Base-by-base conservation (phyloP, 768 basidiomycete genomes). In the Mycena pura region DNA sequence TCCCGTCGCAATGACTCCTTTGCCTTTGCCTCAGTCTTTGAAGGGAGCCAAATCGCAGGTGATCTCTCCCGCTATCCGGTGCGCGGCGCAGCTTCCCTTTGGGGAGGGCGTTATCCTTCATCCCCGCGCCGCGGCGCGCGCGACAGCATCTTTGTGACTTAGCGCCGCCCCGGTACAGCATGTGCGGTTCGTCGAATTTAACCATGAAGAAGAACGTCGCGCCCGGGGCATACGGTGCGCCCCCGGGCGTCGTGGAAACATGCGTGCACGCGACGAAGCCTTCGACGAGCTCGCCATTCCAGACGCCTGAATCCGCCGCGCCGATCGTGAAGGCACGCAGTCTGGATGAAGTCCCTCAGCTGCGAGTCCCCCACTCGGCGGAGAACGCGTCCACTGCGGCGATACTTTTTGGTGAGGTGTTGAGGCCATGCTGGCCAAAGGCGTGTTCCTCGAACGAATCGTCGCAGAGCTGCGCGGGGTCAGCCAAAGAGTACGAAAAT, bases 391-490 rank as follows among this genome's bases (percentile, higher is more conserved):
- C 86, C 22, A 99, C 88, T 22, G 78, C 73, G 7, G 76, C 72
- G 74, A 99, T 95, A 2, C 75, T 78, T 52, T 82, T 82, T 5
- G 85, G 77, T 62, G 85, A 86, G 50, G 81, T 76, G 70, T 99
- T 98, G 47, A 99, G 78, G 2, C 96, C 96, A 76, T 99, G 97
- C 0, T 95, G 96, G 0, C 86, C 79, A 0, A 99, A 83, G 54
- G 98, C 96, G 69, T 99, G 97, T 71, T 99, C 96, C 69, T 99
- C 96, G 73, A 99, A 99, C 0, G 84, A 85, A 74, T 99, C 97
- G 69, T 99, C 97, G 72, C 97, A 99, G 6, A 99, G 88, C 96
- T 98, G 67, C 0, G n/a, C 38, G 9, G 31, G n/a, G 50, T 21
- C 14, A 13, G 19, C 2, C 9, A 5, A 5, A 27, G 39, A 22